Evolutionary conservation across 441 rosid genomes (phyloP), one percentile per base, ranked within the genome.

Genomic region (Syzygium syzygioides): DNA sequence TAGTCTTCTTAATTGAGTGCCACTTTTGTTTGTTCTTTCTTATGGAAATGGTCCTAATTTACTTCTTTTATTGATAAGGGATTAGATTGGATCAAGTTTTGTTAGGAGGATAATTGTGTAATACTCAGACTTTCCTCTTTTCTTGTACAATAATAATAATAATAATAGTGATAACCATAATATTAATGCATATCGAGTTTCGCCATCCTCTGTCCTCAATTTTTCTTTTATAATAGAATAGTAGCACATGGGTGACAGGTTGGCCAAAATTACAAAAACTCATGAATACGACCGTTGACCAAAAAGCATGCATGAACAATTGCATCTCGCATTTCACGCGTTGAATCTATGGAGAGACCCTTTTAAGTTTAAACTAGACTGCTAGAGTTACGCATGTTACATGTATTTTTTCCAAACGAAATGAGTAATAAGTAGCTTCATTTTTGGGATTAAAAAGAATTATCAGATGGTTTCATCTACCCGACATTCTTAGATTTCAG

Each of bases 121-220:
- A 59, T 25, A 26, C 64, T 59, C 0, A 8, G 14, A 25, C 30
- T 59, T 59, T 11, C 26, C 64, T 26, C 64, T 59, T 59, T 26
- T 26, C 0, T 25, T 59, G 30, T 26, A 59, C n/a, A n/a, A n/a
- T n/a, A n/a, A n/a, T 10, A 59, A 59, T 26, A 59, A 26, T 59
- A 59, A 26, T 26, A 12, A 59, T 0, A 59, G 7, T 3, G 0
- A 12, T 4, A 59, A 26, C 26, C 26, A 26, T 26, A 5, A 59
- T 26, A 59, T 26, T 59, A 13, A 59, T 4, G 64, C 7, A 1
- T 10, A 59, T 59, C n/a, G 30, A 59, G 64, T 59, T 59, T 26
- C 0, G 15, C 30, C 64, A 25, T 59, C 30, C 7, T 11, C 0
- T 0, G 3, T 59, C 30, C 64, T 25, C 1, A 4, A 0, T 11